A percentile compares a stretch with the other conserved stretches of the same genome.
These are phyloP conservation scores for Inonotus obliquus DNA, from an alignment of 1,284 basidiomycete species.

Conservation along the genomic window DNA sequence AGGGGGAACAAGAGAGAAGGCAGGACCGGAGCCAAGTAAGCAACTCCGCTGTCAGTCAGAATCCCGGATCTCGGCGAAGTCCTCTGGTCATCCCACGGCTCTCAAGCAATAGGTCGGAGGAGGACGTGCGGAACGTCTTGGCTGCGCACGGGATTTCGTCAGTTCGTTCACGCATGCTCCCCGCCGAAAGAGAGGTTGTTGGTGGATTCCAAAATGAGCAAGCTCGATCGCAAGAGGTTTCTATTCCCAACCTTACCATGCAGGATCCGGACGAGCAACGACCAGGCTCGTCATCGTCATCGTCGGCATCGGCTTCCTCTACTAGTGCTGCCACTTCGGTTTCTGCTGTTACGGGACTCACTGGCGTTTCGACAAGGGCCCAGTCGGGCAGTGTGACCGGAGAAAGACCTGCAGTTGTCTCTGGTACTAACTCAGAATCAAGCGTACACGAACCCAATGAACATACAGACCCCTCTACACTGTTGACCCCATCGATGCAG, in stretches of 20 bases:
- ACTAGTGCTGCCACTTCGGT: not conserved
- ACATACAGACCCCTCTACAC: constrained; percentile 25
- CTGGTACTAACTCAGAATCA: not conserved
- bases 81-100: constrained; percentile 1
- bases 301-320: constrained; percentile 37
- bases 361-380: not conserved
- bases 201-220: not conserved
- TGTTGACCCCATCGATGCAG: constrained; percentile 21
- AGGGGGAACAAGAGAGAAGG: not conserved
- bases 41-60: not conserved
- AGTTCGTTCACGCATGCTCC: not conserved
- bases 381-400: not conserved
- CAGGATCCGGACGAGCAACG: constrained; percentile 20
- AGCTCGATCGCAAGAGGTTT: not conserved
- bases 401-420: not conserved
- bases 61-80: not conserved
- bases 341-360: not conserved
- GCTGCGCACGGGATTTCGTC: constrained; percentile 5
- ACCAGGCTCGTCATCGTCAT: constrained; percentile 27
- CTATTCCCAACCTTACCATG: not conserved
- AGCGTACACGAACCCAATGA: not conserved
- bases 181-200: not conserved
- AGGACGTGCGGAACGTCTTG: constrained; percentile 7
- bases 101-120: not conserved
- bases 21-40: not conserved